Evolutionary conservation across 345 rosid species (phyloP).

Genomic region (Iberis pinnata): DNA sequence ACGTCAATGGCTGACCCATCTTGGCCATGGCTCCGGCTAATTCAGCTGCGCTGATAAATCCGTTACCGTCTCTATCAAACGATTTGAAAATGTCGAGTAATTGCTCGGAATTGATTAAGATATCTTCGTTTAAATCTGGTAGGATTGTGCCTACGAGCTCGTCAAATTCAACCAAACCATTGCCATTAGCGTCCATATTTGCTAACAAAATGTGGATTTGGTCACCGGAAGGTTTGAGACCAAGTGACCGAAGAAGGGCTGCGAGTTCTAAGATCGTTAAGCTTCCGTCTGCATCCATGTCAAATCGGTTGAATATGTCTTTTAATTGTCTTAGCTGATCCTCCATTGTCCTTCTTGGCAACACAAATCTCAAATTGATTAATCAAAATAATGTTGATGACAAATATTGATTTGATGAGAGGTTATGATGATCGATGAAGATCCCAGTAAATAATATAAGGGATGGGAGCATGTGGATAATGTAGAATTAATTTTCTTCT

Average conservation of each 20-base stretch:
- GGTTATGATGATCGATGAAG: too few species aligned
- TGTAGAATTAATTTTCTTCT: too few species aligned
- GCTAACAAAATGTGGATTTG: slow-evolving; percentile 59
- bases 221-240: slow-evolving; percentile 75
- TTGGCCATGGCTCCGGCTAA: slow-evolving; percentile 79
- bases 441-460: too few species aligned
- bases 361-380: too few species aligned
- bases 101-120: slow-evolving; percentile 51
- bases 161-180: slow-evolving; percentile 67
- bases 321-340: slow-evolving; percentile 47
- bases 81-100: slow-evolving; percentile 52
- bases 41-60: slow-evolving; percentile 72
- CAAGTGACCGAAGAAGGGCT: slow-evolving; percentile 61
- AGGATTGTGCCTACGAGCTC: slow-evolving; percentile 59
- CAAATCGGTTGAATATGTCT: slow-evolving; percentile 62
- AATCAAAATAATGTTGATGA: too few species aligned
- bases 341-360: slow-evolving; percentile 25
- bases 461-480: too few species aligned
- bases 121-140: slow-evolving; percentile 48
- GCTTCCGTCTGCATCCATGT: slow-evolving; percentile 91
- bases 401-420: too few species aligned
- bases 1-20: slow-evolving; percentile 79
- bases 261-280: slow-evolving; percentile 86
- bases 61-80: slow-evolving; percentile 74
- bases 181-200: slow-evolving; percentile 76